These are phyloP conservation scores for Cryptomeria japonica DNA, from an alignment of 75 land plant genomes.

Conservation along the genomic window DNA sequence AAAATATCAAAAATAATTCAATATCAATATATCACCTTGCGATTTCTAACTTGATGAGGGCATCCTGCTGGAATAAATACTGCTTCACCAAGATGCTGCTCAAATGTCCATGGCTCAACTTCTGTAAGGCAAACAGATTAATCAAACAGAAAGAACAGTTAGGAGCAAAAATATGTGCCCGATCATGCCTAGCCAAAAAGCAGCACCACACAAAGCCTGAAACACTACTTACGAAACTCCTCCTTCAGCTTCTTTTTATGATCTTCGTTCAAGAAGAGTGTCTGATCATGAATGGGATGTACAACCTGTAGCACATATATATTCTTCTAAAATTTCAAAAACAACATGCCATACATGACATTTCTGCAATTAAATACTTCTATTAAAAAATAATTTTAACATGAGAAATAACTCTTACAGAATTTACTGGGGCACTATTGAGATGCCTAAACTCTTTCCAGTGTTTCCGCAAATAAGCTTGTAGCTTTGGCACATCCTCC, in stretches of 20 bases:
- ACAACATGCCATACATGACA: neutral
- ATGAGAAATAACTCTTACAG: conserved; percentile 25
- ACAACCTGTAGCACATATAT: conserved; percentile 38
- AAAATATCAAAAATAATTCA: neutral
- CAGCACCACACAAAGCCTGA: neutral
- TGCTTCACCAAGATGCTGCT: conserved; percentile 60
- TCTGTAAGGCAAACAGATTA: conserved; percentile 23
- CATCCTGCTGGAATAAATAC: conserved; percentile 75
- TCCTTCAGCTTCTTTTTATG: conserved; percentile 75
- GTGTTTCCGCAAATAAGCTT: conserved; percentile 50
- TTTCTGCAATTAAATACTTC: neutral
- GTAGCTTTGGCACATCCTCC: conserved; percentile 59
- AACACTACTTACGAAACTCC: conserved; percentile 55
- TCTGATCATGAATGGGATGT: conserved; percentile 87
- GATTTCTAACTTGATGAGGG: conserved; percentile 78
- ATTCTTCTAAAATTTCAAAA: neutral
- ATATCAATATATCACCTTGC: conserved; percentile 27
- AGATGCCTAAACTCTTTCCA: conserved; percentile 65
- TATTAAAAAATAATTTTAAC: neutral
- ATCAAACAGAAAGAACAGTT: neutral
- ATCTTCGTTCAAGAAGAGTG: conserved; percentile 52
- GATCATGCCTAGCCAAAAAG: neutral
- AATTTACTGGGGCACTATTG: conserved; percentile 41
- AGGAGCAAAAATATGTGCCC: neutral
- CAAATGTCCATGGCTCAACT: conserved; percentile 76